Percentiles rank a stretch among this genome's conserved stretches.
phyloP scores from a whole-genome alignment of 805 yeast species.

The Suhomyces vadensis region DNA sequence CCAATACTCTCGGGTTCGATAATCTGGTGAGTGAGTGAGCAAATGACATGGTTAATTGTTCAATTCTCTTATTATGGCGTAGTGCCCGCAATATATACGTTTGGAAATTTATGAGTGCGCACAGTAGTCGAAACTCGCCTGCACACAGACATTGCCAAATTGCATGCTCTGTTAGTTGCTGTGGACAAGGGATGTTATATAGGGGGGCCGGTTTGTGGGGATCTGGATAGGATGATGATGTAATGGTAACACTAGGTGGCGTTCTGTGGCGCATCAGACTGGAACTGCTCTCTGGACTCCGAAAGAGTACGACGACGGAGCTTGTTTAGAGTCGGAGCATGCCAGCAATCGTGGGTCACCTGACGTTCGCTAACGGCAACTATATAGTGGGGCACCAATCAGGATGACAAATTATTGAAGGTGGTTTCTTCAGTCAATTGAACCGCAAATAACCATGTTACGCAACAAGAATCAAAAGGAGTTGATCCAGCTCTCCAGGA shows the following conservation, averaged over 20 bases:
- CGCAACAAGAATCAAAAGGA: constrained; percentile 38
- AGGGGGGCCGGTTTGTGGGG: background rate
- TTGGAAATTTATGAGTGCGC: too few species aligned
- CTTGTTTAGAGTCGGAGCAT: too few species aligned
- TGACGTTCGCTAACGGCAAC: constrained; percentile 2
- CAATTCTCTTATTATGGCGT: too few species aligned
- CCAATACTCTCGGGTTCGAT: constrained; percentile 26
- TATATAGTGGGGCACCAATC: background rate
- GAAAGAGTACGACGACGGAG: too few species aligned
- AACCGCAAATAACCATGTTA: constrained; percentile 4
- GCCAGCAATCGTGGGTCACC: constrained; percentile 1
- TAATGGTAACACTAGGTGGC: background rate
- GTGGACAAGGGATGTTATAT: background rate
- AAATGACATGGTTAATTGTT: constrained; percentile 27
- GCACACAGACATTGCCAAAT: background rate
- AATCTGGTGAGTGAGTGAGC: constrained; percentile 24
- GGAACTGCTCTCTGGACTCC: too few species aligned
- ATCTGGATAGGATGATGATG: background rate
- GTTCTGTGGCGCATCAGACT: background rate
- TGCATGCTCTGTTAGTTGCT: constrained; percentile 1
- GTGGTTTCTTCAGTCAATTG: background rate
- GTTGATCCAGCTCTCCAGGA: constrained; percentile 49
- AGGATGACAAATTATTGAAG: background rate
- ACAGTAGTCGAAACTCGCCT: too few species aligned
- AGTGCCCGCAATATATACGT: too few species aligned